Conservation (phyloP, 1,284 basidiomycete species). For the Melampsora americana region DNA sequence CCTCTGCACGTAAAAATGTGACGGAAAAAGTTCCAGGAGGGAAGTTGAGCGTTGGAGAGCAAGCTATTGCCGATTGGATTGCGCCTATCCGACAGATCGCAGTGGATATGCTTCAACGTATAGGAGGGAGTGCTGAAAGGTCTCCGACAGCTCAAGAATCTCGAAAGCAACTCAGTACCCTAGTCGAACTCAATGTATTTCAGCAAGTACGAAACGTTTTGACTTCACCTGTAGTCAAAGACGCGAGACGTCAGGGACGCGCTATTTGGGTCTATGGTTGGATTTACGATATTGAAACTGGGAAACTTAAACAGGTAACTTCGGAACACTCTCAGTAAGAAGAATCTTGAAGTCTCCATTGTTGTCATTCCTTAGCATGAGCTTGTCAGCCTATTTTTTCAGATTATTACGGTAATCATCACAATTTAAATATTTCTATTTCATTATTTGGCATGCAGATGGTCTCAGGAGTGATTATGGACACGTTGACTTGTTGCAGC, state of each 20-base stretch:
- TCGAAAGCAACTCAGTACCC: background rate
- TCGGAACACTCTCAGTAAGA: too few species aligned
- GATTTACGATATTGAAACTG: background rate
- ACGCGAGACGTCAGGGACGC: background rate
- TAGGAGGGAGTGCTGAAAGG: too few species aligned
- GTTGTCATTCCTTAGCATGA: too few species aligned
- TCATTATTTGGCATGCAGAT: too few species aligned
- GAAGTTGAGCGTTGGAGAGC: too few species aligned
- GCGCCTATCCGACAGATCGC: background rate
- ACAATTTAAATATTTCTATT: too few species aligned
- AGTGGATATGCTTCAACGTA: background rate
- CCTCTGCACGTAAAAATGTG: background rate
- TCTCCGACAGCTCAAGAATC: too few species aligned
- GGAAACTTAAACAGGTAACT: background rate
- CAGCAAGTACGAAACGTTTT: background rate
- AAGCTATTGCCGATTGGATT: background rate
- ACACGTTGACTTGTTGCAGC: too few species aligned
- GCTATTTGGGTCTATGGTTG: background rate
- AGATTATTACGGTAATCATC: too few species aligned
- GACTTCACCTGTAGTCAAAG: background rate
- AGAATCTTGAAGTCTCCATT: too few species aligned
- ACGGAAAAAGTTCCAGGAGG: background rate
- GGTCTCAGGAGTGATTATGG: too few species aligned
- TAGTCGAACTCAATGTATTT: background rate
- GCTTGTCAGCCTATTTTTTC: too few species aligned